Percentiles rank a stretch among this genome's conserved stretches.
phyloP scores from a whole-genome alignment of 352 stramenopile species.

The Phytophthora syringae region DNA sequence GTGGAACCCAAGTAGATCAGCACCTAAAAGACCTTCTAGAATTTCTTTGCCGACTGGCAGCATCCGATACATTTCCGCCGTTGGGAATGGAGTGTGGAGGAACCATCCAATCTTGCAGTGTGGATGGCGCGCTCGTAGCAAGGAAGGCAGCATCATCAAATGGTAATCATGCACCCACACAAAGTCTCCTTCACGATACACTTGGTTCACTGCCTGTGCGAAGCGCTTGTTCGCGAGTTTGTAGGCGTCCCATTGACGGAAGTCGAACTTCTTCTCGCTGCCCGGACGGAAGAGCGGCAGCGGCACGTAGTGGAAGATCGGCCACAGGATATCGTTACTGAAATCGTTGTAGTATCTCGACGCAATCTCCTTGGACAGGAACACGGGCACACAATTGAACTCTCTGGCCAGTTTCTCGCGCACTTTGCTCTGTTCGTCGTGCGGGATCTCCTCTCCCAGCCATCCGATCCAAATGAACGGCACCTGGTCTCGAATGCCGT shows the following conservation, averaged over 20 bases:
- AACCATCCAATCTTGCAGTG: constrained; percentile 88
- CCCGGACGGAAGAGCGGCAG: constrained; percentile 88
- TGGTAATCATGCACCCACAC: constrained; percentile 93
- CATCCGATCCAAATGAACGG: constrained; percentile 93
- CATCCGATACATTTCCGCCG: constrained; percentile 86
- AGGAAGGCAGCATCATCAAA: constrained; percentile 84
- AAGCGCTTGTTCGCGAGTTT: constrained; percentile 87
- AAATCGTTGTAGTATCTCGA: constrained; percentile 93
- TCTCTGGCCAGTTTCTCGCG: constrained; percentile 83
- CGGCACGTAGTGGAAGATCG: constrained; percentile 92
- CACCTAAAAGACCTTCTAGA: constrained; percentile 78
- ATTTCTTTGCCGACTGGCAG: constrained; percentile 82
- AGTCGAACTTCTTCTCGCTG: constrained; percentile 93
- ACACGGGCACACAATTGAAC: constrained; percentile 91
- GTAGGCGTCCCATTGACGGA: constrained; percentile 88
- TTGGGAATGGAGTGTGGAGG: constrained; percentile 89
- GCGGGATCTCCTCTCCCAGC: constrained; percentile 87
- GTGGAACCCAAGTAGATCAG: constrained; percentile 87
- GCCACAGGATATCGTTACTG: constrained; percentile 92
- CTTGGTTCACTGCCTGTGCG: constrained; percentile 77
- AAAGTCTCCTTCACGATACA: constrained; percentile 83
- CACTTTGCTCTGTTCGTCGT: constrained; percentile 85
- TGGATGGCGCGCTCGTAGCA: constrained; percentile 77
- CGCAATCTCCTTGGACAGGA: constrained; percentile 89
- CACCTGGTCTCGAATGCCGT: constrained; percentile 88